Evolutionary conservation across 2,329 filamentous ascomycete species (phyloP), one percentile per base, ranked within the genome.

Genomic region (Dactylellina haptotyla): DNA sequence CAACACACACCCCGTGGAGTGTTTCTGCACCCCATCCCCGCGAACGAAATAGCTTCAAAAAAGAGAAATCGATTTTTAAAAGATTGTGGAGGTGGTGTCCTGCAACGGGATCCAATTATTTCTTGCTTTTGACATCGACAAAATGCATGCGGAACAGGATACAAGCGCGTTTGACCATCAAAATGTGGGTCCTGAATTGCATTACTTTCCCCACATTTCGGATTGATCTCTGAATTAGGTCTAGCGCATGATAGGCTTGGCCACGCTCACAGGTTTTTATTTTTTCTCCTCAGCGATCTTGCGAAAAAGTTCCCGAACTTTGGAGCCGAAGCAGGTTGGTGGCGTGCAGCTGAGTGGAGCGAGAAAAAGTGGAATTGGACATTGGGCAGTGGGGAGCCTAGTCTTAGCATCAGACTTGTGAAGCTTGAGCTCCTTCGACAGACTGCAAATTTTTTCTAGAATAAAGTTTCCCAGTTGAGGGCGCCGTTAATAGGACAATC

Each of bases 151-250:
- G 26, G 43, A 57, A 14, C 56, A 32, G 56, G 39, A 59, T 18
- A 23, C 16, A 30, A 43, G 56, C 56, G 39, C 50, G 30, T 54
- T 54, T 39, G n/a, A 18, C 37, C 14, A 41, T 37, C 16, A 26
- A 23, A 18, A 28, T 53, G 48, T 53, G 48, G 48, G 48, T 37
- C 50, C 28, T 37, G n/a, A 25, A 46, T 20, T 20, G n/a, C 32
- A 32, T 48, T 54, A 28, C 20, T 41, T 61, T 54, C 64, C 56
- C 64, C 64, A 69, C 56, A 69, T 69, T 69, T 69, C 64, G 64
- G 64, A 69, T 61, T 69, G 34, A 32, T 69, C 61, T 14, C 64
- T 45, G 8, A 8, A 62, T 61, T 62, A 12, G 56, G 56, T 6
- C n/a, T 69, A 69, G 64, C 50, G 63, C 25, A 14, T n/a, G 25